A percentile compares a stretch with the other conserved stretches of the same genome.
Evolutionary conservation across 2,329 filamentous ascomycete species (phyloP).

Genomic region (Calonectria honghensis): DNA sequence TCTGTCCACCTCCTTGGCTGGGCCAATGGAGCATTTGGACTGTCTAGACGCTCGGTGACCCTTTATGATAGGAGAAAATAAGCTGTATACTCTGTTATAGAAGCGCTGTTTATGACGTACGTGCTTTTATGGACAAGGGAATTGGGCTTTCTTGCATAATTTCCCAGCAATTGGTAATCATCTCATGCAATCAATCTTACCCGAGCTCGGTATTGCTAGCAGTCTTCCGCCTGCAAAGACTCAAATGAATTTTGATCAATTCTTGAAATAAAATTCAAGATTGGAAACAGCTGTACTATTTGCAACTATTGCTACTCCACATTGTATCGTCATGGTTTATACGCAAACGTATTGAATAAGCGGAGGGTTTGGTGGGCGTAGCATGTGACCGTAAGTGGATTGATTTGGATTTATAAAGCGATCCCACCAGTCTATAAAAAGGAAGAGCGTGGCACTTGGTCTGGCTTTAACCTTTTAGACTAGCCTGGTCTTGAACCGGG

Average conservation of each 20-base stretch:
- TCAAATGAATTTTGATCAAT: neutral
- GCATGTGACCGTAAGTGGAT: neutral
- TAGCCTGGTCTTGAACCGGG: neutral
- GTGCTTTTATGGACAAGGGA: neutral
- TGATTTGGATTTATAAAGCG: neutral
- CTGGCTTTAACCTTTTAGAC: neutral
- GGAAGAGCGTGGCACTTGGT: neutral
- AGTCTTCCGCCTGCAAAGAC: neutral
- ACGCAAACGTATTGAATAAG: neutral
- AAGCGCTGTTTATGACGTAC: neutral
- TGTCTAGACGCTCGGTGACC: neutral
- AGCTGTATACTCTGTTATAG: neutral
- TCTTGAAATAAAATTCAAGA: neutral
- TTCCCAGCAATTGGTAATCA: neutral
- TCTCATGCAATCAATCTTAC: neutral
- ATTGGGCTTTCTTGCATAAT: neutral
- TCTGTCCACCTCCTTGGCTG: neutral
- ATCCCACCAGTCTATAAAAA: neutral
- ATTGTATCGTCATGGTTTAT: neutral
- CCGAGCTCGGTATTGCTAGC: neutral
- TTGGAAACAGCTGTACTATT: neutral
- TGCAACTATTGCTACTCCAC: neutral
- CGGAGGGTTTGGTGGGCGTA: no score
- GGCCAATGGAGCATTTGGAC: neutral
- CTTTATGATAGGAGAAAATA: neutral